These are phyloP conservation scores for Phytophthora uliginosa DNA, from an alignment of 352 stramenopile species.

Conservation along the genomic window DNA sequence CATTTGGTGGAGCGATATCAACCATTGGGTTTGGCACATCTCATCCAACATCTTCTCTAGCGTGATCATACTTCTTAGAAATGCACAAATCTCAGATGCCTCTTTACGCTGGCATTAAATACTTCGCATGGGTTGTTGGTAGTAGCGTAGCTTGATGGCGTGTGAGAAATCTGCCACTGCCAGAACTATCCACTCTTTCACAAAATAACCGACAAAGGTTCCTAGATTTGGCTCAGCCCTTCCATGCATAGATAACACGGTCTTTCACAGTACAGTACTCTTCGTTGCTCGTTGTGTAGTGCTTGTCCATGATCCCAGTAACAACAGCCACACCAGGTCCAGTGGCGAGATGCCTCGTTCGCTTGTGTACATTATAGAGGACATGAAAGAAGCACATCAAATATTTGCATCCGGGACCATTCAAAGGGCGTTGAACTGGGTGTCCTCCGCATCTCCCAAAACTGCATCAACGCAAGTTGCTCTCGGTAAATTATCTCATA, in stretches of 20 bases:
- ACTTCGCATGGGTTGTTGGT: slow-evolving; percentile 13
- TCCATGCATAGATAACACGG: slow-evolving; percentile 1
- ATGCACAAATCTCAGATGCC: not conserved
- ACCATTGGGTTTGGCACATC: not conserved
- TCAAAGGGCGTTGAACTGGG: not conserved
- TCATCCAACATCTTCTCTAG: not conserved
- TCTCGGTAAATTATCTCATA: not conserved
- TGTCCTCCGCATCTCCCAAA: slow-evolving; percentile 10
- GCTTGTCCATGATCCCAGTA: slow-evolving; percentile 17
- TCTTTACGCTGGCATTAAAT: slow-evolving; percentile 16
- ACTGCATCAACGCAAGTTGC: slow-evolving; percentile 8
- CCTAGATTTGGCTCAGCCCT: not conserved
- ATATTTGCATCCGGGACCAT: not conserved
- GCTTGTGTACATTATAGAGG: slow-evolving; percentile 16
- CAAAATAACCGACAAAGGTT: slow-evolving; percentile 5
- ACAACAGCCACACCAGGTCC: not conserved
- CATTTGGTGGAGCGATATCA: slow-evolving; percentile 1
- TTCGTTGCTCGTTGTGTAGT: not conserved
- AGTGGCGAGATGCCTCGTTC: slow-evolving; percentile 6
- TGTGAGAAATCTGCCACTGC: slow-evolving; percentile 10
- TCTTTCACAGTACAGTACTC: slow-evolving; percentile 6
- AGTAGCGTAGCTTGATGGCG: slow-evolving; percentile 6
- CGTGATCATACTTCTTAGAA: not conserved
- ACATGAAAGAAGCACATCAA: slow-evolving; percentile 8
- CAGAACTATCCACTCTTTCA: slow-evolving; percentile 18